Conservation (phyloP, 1,284 basidiomycete genomes). For the Paramarasmius palmivorus region DNA sequence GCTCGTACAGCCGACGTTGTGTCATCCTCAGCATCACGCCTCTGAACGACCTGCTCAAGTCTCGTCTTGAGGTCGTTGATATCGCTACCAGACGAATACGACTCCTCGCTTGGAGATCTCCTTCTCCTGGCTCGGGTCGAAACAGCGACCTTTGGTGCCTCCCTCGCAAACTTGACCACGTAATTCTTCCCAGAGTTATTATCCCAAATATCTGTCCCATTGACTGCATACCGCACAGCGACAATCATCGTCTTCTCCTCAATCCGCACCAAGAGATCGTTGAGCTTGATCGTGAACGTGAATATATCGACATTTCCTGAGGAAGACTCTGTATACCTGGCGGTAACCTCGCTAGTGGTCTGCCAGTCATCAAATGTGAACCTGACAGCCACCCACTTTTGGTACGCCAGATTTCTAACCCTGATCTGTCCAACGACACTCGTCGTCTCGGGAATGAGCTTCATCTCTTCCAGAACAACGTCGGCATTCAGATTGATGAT, state of each 20-base stretch:
- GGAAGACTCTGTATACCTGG: slow-evolving; percentile 70
- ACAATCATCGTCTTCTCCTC: slow-evolving; percentile 87
- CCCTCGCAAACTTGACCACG: slow-evolving; percentile 57
- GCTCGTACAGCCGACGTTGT: slow-evolving; percentile 22
- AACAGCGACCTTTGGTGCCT: slow-evolving; percentile 19
- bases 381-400: slow-evolving; percentile 86
- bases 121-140: slow-evolving; percentile 22
- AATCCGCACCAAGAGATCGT: slow-evolving; percentile 66
- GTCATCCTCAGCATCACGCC: slow-evolving; percentile 30
- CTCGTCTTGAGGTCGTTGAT: slow-evolving; percentile 52
- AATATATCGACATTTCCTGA: slow-evolving; percentile 69
- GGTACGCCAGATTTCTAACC: slow-evolving; percentile 85
- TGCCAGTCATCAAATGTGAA: slow-evolving; percentile 97
- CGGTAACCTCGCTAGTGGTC: slow-evolving; percentile 92
- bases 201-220: slow-evolving; percentile 85
- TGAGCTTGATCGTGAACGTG: slow-evolving; percentile 64
- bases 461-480: slow-evolving; percentile 54
- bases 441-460: slow-evolving; percentile 61
- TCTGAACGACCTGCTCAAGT: slow-evolving; percentile 57
- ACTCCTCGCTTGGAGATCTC: slow-evolving; percentile 19
- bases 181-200: slow-evolving; percentile 87
- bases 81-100: slow-evolving; percentile 24
- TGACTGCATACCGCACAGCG: slow-evolving; percentile 78
- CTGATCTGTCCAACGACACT: slow-evolving; percentile 71
- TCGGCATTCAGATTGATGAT: slow-evolving; percentile 35